A percentile compares a stretch with the other conserved stretches of the same genome.
These are phyloP conservation scores for Sugiyamaella valdiviana DNA, from an alignment of 805 yeast genomes.

Conservation along the genomic window DNA sequence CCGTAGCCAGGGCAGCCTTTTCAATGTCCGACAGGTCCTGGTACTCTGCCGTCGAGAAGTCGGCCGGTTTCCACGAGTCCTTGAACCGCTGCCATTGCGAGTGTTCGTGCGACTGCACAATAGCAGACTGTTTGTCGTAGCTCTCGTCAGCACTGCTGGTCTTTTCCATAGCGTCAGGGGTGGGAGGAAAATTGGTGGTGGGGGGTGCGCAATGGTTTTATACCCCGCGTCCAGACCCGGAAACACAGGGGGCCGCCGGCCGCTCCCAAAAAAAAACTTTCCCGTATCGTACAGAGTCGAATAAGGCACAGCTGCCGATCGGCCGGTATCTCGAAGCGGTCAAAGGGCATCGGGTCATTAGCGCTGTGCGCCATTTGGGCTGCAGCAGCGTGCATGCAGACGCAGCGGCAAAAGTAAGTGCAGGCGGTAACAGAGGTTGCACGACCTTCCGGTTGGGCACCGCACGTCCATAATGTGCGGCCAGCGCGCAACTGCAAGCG, in stretches of 20 bases:
- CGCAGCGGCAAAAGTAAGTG: background rate
- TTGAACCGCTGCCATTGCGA: constrained; percentile 30
- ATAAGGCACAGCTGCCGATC: background rate
- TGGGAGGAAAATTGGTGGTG: background rate
- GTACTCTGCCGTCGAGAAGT: constrained; percentile 36
- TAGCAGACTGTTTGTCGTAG: background rate
- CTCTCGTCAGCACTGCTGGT: background rate
- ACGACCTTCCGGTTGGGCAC: too few relatives aligned
- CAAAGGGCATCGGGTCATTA: too few relatives aligned
- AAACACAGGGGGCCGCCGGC: background rate
- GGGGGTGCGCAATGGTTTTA: too few relatives aligned
- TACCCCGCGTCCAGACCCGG: background rate
- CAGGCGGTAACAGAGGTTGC: too few relatives aligned
- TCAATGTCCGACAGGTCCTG: constrained; percentile 36
- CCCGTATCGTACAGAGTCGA: background rate
- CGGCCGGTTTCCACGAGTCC: constrained; percentile 39
- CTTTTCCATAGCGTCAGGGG: background rate
- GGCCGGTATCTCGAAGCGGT: background rate
- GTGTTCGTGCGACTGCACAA: background rate
- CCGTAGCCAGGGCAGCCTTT: constrained; percentile 39
- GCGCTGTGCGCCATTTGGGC: background rate
- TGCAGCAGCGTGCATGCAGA: background rate
- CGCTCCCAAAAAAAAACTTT: background rate
- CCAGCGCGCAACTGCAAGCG: too few relatives aligned
- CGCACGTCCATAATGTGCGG: too few relatives aligned